Conservation (phyloP, 805 yeast species). For the Hanseniaspora singularis region DNA sequence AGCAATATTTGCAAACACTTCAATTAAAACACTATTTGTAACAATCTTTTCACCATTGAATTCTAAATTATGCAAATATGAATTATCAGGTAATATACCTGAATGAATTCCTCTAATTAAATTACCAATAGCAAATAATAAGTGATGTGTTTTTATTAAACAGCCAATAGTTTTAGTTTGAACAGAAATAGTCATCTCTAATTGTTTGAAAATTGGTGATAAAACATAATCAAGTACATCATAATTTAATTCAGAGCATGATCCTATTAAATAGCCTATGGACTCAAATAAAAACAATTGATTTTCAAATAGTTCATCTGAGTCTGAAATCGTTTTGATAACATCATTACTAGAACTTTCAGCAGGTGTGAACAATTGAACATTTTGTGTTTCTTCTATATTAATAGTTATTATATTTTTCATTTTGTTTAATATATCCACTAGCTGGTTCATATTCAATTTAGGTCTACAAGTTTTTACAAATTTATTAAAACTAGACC, state of each 20-base stretch:
- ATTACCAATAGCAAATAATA: constrained; percentile 79
- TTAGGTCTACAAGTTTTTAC: constrained; percentile 63
- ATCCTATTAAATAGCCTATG: constrained; percentile 58
- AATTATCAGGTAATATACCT: constrained; percentile 30
- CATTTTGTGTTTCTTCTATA: constrained; percentile 44
- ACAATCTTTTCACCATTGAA: constrained; percentile 25
- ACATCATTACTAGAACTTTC: constrained; percentile 24
- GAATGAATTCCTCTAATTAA: constrained; percentile 72
- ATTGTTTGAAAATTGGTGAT: constrained; percentile 59
- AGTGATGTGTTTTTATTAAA: constrained; percentile 71
- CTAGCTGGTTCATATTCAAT: constrained; percentile 39
- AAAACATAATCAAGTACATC: constrained; percentile 52
- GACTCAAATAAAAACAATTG: constrained; percentile 80
- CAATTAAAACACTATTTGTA: constrained; percentile 27
- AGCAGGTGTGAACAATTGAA: constrained; percentile 30
- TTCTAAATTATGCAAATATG: constrained; percentile 29
- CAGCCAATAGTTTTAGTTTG: constrained; percentile 34
- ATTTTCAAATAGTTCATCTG: constrained; percentile 56
- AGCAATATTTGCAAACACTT: constrained; percentile 54
- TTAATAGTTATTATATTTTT: constrained; percentile 34
- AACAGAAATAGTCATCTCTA: constrained; percentile 52
- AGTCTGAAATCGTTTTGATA: constrained; percentile 30
- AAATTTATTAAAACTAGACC: constrained; percentile 82
- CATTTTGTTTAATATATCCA: constrained; percentile 49
- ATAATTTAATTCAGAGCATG: constrained; percentile 34